Conservation (phyloP, 2,329 filamentous ascomycete genomes). For the Colletotrichum zoysiae region DNA sequence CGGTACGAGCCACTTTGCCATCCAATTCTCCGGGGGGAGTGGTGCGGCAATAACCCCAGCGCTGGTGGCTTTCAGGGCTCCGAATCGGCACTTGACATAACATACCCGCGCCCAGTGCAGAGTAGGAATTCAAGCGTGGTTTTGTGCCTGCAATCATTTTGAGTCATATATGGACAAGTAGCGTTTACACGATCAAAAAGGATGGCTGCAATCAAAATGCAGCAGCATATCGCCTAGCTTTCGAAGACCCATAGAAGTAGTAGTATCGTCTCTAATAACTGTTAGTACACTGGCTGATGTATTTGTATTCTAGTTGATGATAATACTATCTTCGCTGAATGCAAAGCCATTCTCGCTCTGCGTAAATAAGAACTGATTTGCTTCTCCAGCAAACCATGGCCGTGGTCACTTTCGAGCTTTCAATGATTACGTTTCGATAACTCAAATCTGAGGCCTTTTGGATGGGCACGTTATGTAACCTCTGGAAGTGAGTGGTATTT, state of each 20-base stretch:
- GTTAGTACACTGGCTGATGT: neutral
- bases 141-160: neutral
- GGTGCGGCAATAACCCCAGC: neutral
- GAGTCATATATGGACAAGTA: neutral
- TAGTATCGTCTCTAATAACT: neutral
- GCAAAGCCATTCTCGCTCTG: conserved; percentile 43
- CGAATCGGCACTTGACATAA: neutral
- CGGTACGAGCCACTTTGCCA: neutral
- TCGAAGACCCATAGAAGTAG: neutral
- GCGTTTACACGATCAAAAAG: neutral
- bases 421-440: no score
- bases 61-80: neutral
- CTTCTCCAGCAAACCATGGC: conserved; percentile 42
- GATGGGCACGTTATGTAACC: neutral
- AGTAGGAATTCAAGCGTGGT: fast-evolving
- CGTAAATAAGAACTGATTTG: conserved; percentile 43
- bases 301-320: neutral
- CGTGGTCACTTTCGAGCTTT: neutral
- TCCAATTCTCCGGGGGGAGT: neutral
- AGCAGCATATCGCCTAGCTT: no score
- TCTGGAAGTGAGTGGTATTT: neutral
- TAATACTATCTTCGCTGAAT: conserved; percentile 32
- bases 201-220: neutral
- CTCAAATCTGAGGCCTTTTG: no score
- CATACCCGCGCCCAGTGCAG: no score